Percentiles rank a stretch among this genome's conserved stretches.
These are phyloP conservation scores for Sesbania bispinosa DNA, from an alignment of 306 rosid genomes.

Conservation along the genomic window DNA sequence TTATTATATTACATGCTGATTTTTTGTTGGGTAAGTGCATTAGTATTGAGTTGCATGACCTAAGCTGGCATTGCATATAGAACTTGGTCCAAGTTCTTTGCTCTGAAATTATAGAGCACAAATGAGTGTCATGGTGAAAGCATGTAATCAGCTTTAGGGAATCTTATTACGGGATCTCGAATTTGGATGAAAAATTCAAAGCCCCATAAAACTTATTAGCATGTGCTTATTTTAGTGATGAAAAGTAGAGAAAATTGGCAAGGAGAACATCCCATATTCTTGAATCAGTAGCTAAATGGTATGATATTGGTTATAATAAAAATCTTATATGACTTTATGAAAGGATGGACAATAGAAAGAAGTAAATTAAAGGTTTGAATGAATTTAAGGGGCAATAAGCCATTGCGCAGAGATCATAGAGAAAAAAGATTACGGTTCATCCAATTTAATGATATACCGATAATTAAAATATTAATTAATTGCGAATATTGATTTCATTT, in stretches of 20 bases:
- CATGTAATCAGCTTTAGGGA: not conserved
- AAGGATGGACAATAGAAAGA: too few species aligned
- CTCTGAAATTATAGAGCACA: not conserved
- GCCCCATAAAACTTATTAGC: not conserved
- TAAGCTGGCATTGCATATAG: constrained; percentile 12
- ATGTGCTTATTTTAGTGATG: not conserved
- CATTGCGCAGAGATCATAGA: too few species aligned
- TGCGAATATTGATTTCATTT: too few species aligned
- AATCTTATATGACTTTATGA: too few species aligned
- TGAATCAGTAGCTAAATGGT: not conserved
- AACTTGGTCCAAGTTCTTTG: not conserved
- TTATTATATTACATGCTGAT: not conserved
- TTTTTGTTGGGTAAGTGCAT: not conserved
- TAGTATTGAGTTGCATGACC: constrained; percentile 19
- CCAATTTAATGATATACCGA: too few species aligned
- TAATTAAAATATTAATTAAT: too few species aligned
- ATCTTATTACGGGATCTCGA: not conserved
- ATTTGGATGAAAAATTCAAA: not conserved
- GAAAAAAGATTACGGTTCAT: too few species aligned
- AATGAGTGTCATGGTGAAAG: not conserved
- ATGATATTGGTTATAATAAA: not conserved
- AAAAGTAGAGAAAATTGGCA: not conserved
- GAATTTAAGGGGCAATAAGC: too few species aligned
- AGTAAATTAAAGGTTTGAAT: too few species aligned
- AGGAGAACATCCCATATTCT: not conserved